Base-by-base conservation (phyloP, 2,329 filamentous ascomycete genomes). In the Talaromyces sp. region DNA sequence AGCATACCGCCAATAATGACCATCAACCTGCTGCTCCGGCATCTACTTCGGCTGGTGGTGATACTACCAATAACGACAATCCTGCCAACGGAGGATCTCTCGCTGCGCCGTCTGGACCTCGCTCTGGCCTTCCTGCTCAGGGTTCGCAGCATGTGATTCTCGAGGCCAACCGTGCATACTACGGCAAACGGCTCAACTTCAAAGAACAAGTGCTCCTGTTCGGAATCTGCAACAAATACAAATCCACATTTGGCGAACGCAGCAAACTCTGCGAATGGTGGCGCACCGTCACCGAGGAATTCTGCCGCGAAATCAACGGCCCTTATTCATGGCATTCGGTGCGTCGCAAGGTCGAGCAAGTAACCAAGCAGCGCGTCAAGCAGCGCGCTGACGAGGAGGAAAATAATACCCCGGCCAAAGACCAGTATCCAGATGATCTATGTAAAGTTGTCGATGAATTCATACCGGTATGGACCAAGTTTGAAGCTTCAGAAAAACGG, bases 251-350 rank as follows among this genome's bases (percentile, higher is more conserved):
- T 56, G 75, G 75, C 1, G 71, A 71, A 55, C 73, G 75, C 61
- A 77, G 73, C 62, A 75, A 74, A 31, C 68, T 77, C 5, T 77
- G 75, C 61, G 74, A 77, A 56, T 77, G 75, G 75, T 77, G 75
- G 75, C 70, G 69, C 64, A 73, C 65, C 3, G 67, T 77, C 14
- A 73, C 75, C 6, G 65, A 64, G 27, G 75, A 77, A 56, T 77
- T 77, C 59, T 74, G 71, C 6, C 66, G 64, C 13, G 68, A 70
- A 27, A 69, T 75, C 52, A 74, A 73, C 7, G 72, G 75, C 54
- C 74, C 74, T 10, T 77, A 77, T 62, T 75, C 73, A 24, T 77
- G 75, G 75, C 74, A 77, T 53, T 77, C 74, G 19, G 75, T 77
- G 27, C 74, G 75, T 17, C 70, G 75, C 29, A 77, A 76, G 61